These are phyloP conservation scores for Suhomyces tanzawaensis DNA, from an alignment of 805 yeast genomes.

Conservation along the genomic window DNA sequence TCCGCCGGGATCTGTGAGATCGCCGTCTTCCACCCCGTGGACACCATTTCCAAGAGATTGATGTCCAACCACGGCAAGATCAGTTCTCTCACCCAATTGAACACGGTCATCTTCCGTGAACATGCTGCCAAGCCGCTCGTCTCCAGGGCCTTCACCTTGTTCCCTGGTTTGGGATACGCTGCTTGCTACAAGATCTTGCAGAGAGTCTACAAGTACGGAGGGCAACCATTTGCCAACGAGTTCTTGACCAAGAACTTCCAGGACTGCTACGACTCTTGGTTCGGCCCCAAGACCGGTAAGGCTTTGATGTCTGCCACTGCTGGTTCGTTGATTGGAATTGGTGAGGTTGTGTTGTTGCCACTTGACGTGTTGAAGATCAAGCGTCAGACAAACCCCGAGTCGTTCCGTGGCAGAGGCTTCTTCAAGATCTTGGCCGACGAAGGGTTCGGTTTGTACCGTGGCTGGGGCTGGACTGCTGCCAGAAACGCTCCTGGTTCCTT, in stretches of 20 bases:
- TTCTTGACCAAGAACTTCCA: constrained; percentile 74
- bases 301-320: constrained; percentile 97
- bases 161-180: constrained; percentile 98
- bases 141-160: constrained; percentile 73
- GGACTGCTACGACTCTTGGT: constrained; percentile 64
- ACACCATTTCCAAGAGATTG: constrained; percentile 93
- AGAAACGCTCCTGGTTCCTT: constrained; percentile 99
- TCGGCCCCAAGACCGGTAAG: constrained; percentile 94
- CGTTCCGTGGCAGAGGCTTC: constrained; percentile 98
- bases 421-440: constrained; percentile 81
- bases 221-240: constrained; percentile 98
- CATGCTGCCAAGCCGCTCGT: constrained; percentile 70
- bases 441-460: constrained; percentile 91
- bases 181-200: constrained; percentile 95
- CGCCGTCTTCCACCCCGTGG: constrained; percentile 97
- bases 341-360: constrained; percentile 93
- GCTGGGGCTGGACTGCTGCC: constrained; percentile 99
- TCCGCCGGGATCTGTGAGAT: constrained; percentile 97
- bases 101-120: constrained; percentile 82
- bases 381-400: constrained; percentile 99
- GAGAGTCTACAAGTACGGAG: constrained; percentile 98
- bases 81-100: constrained; percentile 61
- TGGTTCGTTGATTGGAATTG: constrained; percentile 95
- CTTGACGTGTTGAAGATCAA: constrained; percentile 95
- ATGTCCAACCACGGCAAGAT: constrained; percentile 79